Base-by-base conservation (phyloP, 2,329 filamentous ascomycete species). In the Colletotrichum horii region DNA sequence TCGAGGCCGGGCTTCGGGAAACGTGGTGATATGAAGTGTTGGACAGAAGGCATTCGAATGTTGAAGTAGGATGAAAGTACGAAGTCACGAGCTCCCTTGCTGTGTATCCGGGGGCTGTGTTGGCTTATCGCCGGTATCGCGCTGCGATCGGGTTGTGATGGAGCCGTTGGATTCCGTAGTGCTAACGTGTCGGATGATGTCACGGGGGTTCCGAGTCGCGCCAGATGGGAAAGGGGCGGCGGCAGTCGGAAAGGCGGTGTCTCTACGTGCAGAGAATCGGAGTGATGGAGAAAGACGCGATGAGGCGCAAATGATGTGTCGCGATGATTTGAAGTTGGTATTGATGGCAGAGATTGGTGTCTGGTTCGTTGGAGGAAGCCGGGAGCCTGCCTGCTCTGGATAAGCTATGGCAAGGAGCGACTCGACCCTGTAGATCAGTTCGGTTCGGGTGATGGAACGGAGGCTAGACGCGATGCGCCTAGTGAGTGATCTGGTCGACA, bases 381-480 rank as follows among this genome's bases (percentile, higher is more conserved):
- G 74, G 43, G 11, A 58, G 73, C 38, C 68, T 71, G 65, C 60
- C 43, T 69, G 55, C n/a, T 74, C 30, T 34, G 48, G 74, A 66
- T 71, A 71, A 77, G 66, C 43, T 52, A 4, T 14, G 43, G 69
- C 67, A 75, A 67, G 34, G 66, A 71, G 71, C 75, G 71, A 71
- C 72, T 70, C 66, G 75, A 77, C 69, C 60, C 58, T 77, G 71
- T 69, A 66, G 73, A 77, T 76, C 77, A 65, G 64, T 62, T 76
- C 52, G 66, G 67, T 64, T 76, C 52, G 66, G 61, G 48, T 69
- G 48, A 58, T 36, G 67, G 74, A 75, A 78, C 75, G 48, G 65
- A 64, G 67, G 68, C 76, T 76, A 78, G 77, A 78, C 74, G 76
- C 77, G 73, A 66, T 77, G 76, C 76, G 77, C 64, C 77, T 76